Percentiles rank a stretch among this genome's conserved stretches.
Conservation (phyloP, 768 basidiomycete species). For the Leccinum uliginosum region DNA sequence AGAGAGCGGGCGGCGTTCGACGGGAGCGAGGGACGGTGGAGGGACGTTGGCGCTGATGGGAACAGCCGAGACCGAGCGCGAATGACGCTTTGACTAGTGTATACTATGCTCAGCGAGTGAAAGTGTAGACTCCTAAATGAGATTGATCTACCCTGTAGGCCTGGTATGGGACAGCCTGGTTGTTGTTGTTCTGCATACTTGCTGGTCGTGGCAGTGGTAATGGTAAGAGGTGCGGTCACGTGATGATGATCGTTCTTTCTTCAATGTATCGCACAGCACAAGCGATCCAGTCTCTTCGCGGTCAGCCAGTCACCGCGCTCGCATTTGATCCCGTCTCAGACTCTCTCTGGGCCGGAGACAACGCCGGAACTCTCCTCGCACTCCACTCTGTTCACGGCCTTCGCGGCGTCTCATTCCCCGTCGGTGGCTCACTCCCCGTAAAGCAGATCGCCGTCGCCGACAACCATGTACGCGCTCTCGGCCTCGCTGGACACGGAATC, state of each 20-base stretch:
- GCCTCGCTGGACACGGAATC: conserved; percentile 56
- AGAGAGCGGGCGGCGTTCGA: conserved; percentile 5
- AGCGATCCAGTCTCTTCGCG: conserved; percentile 13
- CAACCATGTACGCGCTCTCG: conserved; percentile 66
- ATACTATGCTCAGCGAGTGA: background rate
- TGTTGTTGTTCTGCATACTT: conserved; percentile 8
- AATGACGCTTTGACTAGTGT: conserved; percentile 45
- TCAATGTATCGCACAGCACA: conserved; percentile 19
- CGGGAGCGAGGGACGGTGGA: conserved; percentile 10
- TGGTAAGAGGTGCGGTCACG: conserved; percentile 9
- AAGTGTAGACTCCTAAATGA: background rate
- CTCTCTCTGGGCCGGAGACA: conserved; percentile 80
- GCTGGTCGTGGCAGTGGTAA: background rate
- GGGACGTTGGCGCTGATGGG: conserved; percentile 23
- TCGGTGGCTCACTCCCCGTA: conserved; percentile 64
- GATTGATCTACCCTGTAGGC: conserved; percentile 40
- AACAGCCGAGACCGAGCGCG: conserved; percentile 34
- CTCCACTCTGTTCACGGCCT: conserved; percentile 60
- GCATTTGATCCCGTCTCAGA: conserved; percentile 91
- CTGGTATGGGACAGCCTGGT: conserved; percentile 42
- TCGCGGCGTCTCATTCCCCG: conserved; percentile 70
- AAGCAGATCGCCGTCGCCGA: conserved; percentile 77
- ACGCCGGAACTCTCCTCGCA: conserved; percentile 64
- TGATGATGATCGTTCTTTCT: conserved; percentile 1
- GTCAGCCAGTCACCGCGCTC: conserved; percentile 64